Evolutionary conservation across 1,139 yeast genomes (phyloP).

Genomic region (Magnusiomyces paraingens): DNA sequence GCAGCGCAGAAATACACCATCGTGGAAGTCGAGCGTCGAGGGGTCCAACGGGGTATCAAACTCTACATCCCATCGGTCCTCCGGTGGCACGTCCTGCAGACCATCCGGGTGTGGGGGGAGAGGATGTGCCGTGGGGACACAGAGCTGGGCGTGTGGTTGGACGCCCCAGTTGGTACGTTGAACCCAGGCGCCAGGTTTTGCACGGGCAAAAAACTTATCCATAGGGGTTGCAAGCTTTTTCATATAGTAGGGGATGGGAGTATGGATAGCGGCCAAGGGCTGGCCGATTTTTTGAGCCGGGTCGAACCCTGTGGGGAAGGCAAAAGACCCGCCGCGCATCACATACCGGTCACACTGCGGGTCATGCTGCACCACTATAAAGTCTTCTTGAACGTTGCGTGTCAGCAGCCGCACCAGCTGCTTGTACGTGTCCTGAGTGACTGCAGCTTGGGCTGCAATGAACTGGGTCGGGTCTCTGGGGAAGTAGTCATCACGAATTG

Average conservation of each 20-base stretch:
- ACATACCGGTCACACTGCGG: slow-evolving; percentile 51
- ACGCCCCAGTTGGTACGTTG: slow-evolving; percentile 58
- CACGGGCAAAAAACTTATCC: slow-evolving; percentile 53
- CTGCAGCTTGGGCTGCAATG: slow-evolving; percentile 13
- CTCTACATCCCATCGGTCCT: slow-evolving; percentile 24
- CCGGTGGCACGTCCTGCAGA: slow-evolving; percentile 25
- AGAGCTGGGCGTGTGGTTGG: slow-evolving; percentile 46
- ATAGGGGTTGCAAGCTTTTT: slow-evolving; percentile 49
- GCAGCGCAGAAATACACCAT: slow-evolving; percentile 47
- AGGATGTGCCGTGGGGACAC: too few relatives aligned
- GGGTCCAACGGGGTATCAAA: slow-evolving; percentile 30
- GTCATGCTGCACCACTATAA: slow-evolving; percentile 51
- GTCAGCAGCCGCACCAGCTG: slow-evolving; percentile 39
- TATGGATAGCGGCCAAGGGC: slow-evolving; percentile 42
- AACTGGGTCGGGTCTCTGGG: slow-evolving; percentile 27
- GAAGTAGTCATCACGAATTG: slow-evolving; percentile 38
- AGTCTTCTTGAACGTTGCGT: slow-evolving; percentile 60
- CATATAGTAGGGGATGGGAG: slow-evolving; percentile 60
- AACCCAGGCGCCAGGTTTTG: slow-evolving; percentile 47
- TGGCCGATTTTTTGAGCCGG: slow-evolving; percentile 47
- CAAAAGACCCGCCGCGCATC: slow-evolving; percentile 57
- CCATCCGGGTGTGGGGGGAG: slow-evolving; percentile 42
- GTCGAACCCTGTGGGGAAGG: slow-evolving; percentile 72
- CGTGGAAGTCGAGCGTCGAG: slow-evolving; percentile 47
- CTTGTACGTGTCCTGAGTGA: slow-evolving; percentile 8